Evolutionary conservation across 306 rosid genomes (phyloP).

Genomic region (Sesbania bispinosa): DNA sequence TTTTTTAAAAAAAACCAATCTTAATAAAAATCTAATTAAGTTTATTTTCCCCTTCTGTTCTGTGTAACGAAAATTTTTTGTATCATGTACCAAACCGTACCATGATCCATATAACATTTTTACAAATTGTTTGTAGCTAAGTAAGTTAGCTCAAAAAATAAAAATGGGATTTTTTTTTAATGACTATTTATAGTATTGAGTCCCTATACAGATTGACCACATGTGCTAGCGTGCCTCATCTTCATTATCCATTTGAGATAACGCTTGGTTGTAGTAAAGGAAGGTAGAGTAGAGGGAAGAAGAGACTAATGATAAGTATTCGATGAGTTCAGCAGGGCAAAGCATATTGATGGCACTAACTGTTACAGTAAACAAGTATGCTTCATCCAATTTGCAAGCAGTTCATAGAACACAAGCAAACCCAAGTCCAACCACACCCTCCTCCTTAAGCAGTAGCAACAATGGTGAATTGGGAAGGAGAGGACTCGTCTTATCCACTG

Average conservation of each 20-base stretch:
- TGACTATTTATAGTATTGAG: background rate
- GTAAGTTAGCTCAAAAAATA: too few species aligned
- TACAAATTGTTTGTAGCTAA: too few species aligned
- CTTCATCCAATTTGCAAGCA: constrained; percentile 73
- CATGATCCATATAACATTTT: too few species aligned
- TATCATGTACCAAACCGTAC: too few species aligned
- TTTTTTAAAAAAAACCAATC: too few species aligned
- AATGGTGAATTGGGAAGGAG: constrained; percentile 52
- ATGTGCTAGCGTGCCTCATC: constrained; percentile 24
- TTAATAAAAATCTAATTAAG: too few species aligned
- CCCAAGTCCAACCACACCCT: background rate
- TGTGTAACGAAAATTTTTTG: too few species aligned
- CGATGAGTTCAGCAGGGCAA: constrained; percentile 77
- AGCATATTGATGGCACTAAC: constrained; percentile 81
- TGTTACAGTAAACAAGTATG: constrained; percentile 69
- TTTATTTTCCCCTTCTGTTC: too few species aligned
- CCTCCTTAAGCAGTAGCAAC: constrained; percentile 1
- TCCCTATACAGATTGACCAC: background rate
- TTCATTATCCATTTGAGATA: constrained; percentile 31
- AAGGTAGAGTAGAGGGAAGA: background rate
- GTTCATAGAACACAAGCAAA: constrained; percentile 43
- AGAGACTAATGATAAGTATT: constrained; percentile 6
- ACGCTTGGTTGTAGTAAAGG: constrained; percentile 31
- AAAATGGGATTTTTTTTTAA: background rate
- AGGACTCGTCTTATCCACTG: constrained; percentile 56